Evolutionary conservation across 108 stramenopile species (phyloP).

Genomic region (Phaeodactylum tricornutum): DNA sequence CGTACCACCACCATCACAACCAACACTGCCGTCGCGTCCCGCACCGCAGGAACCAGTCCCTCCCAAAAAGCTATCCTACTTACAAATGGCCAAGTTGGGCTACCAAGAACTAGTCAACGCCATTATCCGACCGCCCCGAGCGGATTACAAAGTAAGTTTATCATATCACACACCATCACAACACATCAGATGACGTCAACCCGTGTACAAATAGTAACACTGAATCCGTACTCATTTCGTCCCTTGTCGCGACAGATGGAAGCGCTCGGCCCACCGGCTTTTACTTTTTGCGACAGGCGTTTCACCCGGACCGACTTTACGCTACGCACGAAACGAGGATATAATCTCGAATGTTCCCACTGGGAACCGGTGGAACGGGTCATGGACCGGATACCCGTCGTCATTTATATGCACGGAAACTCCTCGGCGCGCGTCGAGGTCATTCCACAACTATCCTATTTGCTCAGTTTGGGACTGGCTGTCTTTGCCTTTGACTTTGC

Average conservation of each 20-base stretch:
- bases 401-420: slow-evolving; percentile 95
- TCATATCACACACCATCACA: no score
- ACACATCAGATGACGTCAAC: not conserved
- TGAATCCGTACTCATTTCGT: no score
- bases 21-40: slow-evolving; percentile 8
- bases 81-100: slow-evolving; percentile 76
- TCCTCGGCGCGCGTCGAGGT: slow-evolving; percentile 83
- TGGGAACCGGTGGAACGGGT: slow-evolving; percentile 91
- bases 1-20: no score
- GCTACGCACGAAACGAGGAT: slow-evolving; percentile 81
- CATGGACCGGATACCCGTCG: slow-evolving; percentile 69
- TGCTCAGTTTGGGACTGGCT: slow-evolving; percentile 84
- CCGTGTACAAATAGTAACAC: not conserved
- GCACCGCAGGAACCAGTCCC: slow-evolving; percentile 13
- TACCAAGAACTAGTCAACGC: slow-evolving; percentile 95
- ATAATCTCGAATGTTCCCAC: slow-evolving; percentile 82
- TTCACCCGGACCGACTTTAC: slow-evolving; percentile 93
- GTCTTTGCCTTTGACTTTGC: slow-evolving; percentile 98
- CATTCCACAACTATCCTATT: slow-evolving; percentile 76
- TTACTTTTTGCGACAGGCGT: slow-evolving; percentile 72
- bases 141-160: slow-evolving; percentile 67
- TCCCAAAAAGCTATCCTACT: slow-evolving; percentile 41
- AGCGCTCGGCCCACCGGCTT: slow-evolving; percentile 74
- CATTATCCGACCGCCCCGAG: slow-evolving; percentile 95
- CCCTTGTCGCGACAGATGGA: slow-evolving; percentile 40